These are phyloP conservation scores for Podospora comata DNA, from an alignment of 495 filamentous ascomycete species.

Conservation along the genomic window DNA sequence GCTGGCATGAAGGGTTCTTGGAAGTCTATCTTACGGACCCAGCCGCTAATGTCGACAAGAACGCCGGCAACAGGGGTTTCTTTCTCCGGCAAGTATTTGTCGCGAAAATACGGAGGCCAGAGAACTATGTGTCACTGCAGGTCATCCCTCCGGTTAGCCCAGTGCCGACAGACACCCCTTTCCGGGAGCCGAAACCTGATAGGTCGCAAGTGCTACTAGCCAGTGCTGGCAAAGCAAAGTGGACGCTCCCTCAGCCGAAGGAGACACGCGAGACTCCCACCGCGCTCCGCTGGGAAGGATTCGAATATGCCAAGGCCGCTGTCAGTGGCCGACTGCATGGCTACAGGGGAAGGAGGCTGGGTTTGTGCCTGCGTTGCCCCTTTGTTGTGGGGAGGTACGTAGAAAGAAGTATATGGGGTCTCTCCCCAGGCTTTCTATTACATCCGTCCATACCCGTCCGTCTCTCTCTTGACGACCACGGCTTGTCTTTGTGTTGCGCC, in stretches of 20 bases:
- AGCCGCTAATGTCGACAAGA: not conserved
- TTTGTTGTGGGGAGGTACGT: not conserved
- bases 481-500: not conserved
- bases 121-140: slow-evolving; percentile 6
- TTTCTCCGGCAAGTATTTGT: not conserved
- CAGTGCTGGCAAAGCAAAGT: not conserved
- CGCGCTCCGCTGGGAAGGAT: no score
- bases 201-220: not conserved
- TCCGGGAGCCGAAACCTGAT: not conserved
- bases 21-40: not conserved
- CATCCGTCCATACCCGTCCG: not conserved
- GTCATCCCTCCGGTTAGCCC: slow-evolving; percentile 5
- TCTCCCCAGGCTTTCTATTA: slow-evolving; percentile 1
- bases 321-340: slow-evolving; percentile 1
- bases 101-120: not conserved
- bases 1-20: not conserved
- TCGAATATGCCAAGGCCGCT: slow-evolving; percentile 1
- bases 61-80: not conserved
- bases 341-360: not conserved
- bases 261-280: not conserved
- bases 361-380: not conserved
- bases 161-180: slow-evolving; percentile 4
- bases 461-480: not conserved
- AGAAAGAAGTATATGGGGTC: not conserved
- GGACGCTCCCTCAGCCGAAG: not conserved